These are phyloP conservation scores for Candida golubevii DNA, from an alignment of 805 yeast species.

Conservation along the genomic window DNA sequence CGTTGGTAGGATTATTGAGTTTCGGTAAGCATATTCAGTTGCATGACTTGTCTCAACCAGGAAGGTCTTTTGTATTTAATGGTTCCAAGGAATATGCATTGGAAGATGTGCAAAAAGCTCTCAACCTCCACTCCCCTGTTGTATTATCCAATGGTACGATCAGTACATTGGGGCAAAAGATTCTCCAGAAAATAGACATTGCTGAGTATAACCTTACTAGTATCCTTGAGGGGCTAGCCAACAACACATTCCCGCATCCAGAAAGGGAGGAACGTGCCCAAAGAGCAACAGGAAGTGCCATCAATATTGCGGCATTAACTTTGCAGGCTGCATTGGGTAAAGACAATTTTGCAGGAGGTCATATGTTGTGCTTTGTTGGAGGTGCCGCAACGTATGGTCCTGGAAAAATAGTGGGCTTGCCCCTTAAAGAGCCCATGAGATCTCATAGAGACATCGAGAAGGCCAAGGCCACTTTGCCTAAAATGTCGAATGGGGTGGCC, in stretches of 20 bases:
- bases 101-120: constrained; percentile 42
- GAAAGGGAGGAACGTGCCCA: constrained; percentile 42
- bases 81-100: constrained; percentile 50
- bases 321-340: constrained; percentile 38
- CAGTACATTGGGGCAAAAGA: constrained; percentile 22
- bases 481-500: constrained; percentile 28
- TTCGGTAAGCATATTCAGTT: constrained; percentile 59
- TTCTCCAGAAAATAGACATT: constrained; percentile 44
- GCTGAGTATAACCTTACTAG: constrained; percentile 49
- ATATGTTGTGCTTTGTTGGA: constrained; percentile 50
- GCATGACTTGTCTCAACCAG: constrained; percentile 42
- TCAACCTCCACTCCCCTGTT: constrained; percentile 40
- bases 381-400: constrained; percentile 69
- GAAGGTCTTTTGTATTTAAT: constrained; percentile 41
- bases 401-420: constrained; percentile 54
- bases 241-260: constrained; percentile 47
- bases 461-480: constrained; percentile 30
- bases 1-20: constrained; percentile 54
- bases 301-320: constrained; percentile 42
- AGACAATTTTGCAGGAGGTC: constrained; percentile 47
- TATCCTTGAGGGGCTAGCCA: constrained; percentile 45
- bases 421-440: constrained; percentile 58
- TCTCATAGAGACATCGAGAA: constrained; percentile 59
- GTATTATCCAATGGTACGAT: constrained; percentile 13
- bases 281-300: constrained; percentile 58